Base-by-base conservation (phyloP, 192 early-diverging fungal species). In the Coemansia umbellata region DNA sequence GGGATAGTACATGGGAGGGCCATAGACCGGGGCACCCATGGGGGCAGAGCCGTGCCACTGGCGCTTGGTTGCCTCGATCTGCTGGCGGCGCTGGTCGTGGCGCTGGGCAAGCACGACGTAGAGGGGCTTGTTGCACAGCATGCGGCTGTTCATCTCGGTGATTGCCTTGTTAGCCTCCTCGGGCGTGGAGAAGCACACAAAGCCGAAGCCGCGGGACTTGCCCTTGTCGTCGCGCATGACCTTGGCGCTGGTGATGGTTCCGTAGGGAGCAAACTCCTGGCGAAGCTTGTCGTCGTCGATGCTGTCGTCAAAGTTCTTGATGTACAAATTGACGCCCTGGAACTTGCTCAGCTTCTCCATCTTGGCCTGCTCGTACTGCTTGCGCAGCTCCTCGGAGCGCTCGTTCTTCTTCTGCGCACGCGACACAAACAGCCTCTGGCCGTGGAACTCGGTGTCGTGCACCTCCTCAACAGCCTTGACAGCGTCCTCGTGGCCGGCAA, bases 351-450 rank as follows among this genome's bases (percentile, higher is more conserved):
- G 72, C 81, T 95, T 94, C 82, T 99, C 97, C 76, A 88, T 80
- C 70, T 91, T 86, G 57, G 91, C 84, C 68, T 88, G 87, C 80
- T 99, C 95, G 81, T 95, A 97, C 80, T 96, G 94, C 50, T 78
- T 80, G 63, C 92, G 84, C 52, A 99, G 85, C 77, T 99, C 97
- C 76, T 94, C 91, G 65, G 92, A 91, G 58, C 97, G 90, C 82
- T 99, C 97, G 24, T 79, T 69, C 84, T 97, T 96, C 92, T 97
- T 99, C 79, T 99, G 95, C 54, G 97, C 97, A 54, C 97, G 94
- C 59, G 88, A 79, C 26, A 99, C 95, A 69, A 89, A 99, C 37
- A 99, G 80, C 71, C 84, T 84, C 81, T 96, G 91, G 35, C 91
- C 94, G 50, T 87, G 79, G 66, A 85, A 79, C 33, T 99, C 95